Evolutionary conservation across 2,329 filamentous ascomycete species (phyloP).

Genomic region (Ceratocystis huliohia): DNA sequence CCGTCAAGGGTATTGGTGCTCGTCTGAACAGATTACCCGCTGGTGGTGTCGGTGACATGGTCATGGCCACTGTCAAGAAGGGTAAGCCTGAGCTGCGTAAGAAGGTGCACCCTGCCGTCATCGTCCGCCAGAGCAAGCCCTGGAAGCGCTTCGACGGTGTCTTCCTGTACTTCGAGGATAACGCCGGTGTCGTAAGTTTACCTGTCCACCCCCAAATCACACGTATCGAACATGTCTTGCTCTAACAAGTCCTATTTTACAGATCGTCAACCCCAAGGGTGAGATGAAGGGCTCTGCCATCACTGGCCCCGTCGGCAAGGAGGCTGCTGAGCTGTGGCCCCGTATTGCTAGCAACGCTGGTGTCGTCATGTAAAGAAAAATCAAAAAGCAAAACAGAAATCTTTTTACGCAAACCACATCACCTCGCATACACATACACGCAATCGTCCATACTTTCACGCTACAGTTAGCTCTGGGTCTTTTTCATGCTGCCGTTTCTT

Average conservation of each 20-base stretch:
- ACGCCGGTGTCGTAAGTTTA: conserved; percentile 85
- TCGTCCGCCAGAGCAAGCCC: conserved; percentile 97
- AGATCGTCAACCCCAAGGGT: conserved; percentile 99
- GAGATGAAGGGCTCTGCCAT: conserved; percentile 99
- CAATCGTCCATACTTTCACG: conserved; percentile 11
- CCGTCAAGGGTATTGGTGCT: conserved; percentile 96
- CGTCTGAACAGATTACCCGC: conserved; percentile 95
- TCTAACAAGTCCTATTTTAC: conserved; percentile 15
- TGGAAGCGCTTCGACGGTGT: conserved; percentile 98
- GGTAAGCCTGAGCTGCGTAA: conserved; percentile 99
- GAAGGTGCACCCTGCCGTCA: conserved; percentile 99
- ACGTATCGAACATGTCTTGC: neutral
- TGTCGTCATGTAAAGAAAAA: conserved; percentile 85
- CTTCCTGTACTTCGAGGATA: conserved; percentile 99
- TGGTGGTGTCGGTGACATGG: conserved; percentile 98
- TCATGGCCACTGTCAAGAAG: conserved; percentile 99
- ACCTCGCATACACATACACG: conserved; percentile 12
- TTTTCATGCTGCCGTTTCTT: conserved; percentile 4
- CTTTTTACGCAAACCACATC: conserved; percentile 20
- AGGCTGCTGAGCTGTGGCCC: conserved; percentile 98
- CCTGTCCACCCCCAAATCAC: neutral
- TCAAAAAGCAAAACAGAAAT: conserved; percentile 24
- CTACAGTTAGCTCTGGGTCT: neutral
- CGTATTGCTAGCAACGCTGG: conserved; percentile 99
- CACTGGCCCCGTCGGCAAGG: conserved; percentile 97